Evolutionary conservation across 768 basidiomycete genomes (phyloP).

Genomic region (Lentinula edodes): DNA sequence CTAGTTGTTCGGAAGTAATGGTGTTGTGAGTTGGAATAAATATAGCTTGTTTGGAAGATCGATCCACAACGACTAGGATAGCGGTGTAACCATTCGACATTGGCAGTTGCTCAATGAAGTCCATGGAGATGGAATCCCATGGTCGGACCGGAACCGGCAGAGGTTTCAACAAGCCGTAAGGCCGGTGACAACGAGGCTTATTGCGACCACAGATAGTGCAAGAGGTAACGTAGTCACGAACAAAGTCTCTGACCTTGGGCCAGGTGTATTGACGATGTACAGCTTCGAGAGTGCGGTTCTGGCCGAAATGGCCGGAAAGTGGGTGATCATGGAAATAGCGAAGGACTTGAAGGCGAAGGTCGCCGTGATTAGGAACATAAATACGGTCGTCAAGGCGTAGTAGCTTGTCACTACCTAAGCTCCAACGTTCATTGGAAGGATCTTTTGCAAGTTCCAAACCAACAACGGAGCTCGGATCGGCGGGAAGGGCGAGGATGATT

Average conservation of each 20-base stretch:
- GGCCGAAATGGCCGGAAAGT: slow-evolving; percentile 25
- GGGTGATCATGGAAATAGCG: slow-evolving; percentile 17
- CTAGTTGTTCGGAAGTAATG: too few species aligned
- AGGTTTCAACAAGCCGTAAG: slow-evolving; percentile 13
- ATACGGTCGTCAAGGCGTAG: neutral
- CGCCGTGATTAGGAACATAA: slow-evolving; percentile 4
- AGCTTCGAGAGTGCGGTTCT: slow-evolving; percentile 15
- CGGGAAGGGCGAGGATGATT: too few species aligned
- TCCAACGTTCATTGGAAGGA: neutral
- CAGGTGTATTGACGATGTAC: neutral
- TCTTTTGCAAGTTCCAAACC: neutral
- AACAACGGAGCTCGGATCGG: neutral
- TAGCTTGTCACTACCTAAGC: neutral
- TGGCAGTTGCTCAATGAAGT: too few species aligned
- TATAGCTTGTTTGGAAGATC: too few species aligned
- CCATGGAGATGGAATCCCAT: too few species aligned
- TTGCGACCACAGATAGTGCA: slow-evolving; percentile 21
- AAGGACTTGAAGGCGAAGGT: slow-evolving; percentile 19
- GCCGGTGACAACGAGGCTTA: slow-evolving; percentile 15
- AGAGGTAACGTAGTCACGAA: slow-evolving; percentile 14
- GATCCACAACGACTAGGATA: too few species aligned
- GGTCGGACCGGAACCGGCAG: too few species aligned
- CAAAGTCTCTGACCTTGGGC: slow-evolving; percentile 1
- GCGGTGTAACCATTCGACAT: too few species aligned
- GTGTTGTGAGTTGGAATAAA: too few species aligned